Base-by-base conservation (phyloP, 2,329 filamentous ascomycete genomes). In the Arthrobotrys conoides region DNA sequence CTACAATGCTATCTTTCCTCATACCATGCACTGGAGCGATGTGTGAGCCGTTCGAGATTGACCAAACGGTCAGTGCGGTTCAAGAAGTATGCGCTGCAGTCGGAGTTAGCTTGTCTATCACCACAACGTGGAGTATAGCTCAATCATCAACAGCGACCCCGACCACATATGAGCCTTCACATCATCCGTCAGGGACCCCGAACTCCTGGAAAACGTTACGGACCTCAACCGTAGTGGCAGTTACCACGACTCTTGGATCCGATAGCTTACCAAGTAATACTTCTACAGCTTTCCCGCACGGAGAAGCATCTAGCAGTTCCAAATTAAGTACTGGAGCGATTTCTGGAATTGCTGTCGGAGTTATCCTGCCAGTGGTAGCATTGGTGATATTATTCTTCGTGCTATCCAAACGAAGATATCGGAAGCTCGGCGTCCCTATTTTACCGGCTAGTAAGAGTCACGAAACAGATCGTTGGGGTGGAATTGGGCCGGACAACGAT, bases 401-500 rank as follows among this genome's bases (percentile, higher is more conserved):
- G 2, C 2, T 22, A 5, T 27, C 24, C 10, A 5, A 10, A 14
- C 20, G 18, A 16, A 51, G 20, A 14, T 16, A 6, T 14, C 1
- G 48, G 3, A 51, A 24, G 16, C 12, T 22, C 10, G 18, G 9
- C 24, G 5, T 14, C 5, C 12, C 48, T 51, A 6, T 24, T 22
- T 14, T 59, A 59, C 14, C 27, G 33, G 10, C 33, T 14, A 36
- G n/a, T 24, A 20, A 33, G 2, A 5, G 22, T n/a, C n/a, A 20
- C 2, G 53, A 33, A 10, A 4, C 33, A 10, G 8, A 18, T 10
- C 5, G 36, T 59, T 59, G 27, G 53, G 53, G 53, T 5, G 53
- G 53, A 10, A 59, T 59, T 59, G 53, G 53, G n/a, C 53, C 53
- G 1, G 53, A 59, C 18, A 59, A 59, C 14, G 53, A 59, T 10